Conservation (phyloP, 305 asterid genomes). For the Vinca major region DNA sequence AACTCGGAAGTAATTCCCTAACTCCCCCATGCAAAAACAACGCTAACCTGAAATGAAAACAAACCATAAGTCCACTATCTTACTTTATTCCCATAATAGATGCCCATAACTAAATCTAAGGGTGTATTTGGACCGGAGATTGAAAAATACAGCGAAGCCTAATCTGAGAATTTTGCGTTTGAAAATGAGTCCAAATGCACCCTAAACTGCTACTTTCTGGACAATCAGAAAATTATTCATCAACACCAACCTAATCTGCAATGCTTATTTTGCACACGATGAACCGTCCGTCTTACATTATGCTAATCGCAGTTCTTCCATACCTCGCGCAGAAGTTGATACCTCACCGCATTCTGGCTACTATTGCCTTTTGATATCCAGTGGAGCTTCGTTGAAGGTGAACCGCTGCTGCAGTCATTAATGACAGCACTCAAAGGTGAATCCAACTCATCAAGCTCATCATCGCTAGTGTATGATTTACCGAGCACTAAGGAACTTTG, state of each 20-base stretch:
- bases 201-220: neutral
- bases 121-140: too few species aligned
- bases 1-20: neutral
- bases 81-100: neutral
- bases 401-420: conserved; percentile 22
- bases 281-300: neutral
- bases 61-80: too few species aligned
- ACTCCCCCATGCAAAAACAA: neutral
- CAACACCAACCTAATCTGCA: neutral
- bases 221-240: neutral
- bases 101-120: neutral
- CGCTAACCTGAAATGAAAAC: too few species aligned
- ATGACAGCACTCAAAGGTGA: conserved; percentile 52
- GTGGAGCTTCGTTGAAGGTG: conserved; percentile 25
- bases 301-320: conserved; percentile 22
- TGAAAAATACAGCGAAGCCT: too few species aligned
- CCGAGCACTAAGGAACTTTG: conserved; percentile 47
- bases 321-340: conserved; percentile 29
- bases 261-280: neutral
- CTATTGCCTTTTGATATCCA: conserved; percentile 18
- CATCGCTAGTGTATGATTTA: conserved; percentile 70
- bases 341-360: conserved; percentile 19
- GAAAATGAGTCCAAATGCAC: too few species aligned
- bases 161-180: too few species aligned
- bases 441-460: conserved; percentile 64